Evolutionary conservation across 148 eudicot species (phyloP).

Genomic region (Heliosperma pusillum): DNA sequence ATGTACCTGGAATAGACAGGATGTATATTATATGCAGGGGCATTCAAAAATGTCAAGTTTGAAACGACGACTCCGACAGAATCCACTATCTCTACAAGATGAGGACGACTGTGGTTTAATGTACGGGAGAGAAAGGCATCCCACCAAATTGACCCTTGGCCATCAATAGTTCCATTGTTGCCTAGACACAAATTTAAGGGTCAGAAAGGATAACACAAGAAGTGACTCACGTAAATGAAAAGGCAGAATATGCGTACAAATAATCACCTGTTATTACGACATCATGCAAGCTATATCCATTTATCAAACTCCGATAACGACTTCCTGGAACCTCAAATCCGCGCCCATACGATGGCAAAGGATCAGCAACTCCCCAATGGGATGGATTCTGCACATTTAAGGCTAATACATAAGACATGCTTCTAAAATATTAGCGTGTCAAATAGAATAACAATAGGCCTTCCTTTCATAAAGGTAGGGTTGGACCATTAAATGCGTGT

Average conservation of each 20-base stretch:
- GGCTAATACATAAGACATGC: background rate
- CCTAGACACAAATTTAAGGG: slow-evolving; percentile 23
- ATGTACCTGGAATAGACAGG: slow-evolving; percentile 53
- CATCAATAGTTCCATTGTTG: slow-evolving; percentile 56
- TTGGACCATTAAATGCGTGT: background rate
- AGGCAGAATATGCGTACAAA: background rate
- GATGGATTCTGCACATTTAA: slow-evolving; percentile 34
- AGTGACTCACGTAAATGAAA: background rate
- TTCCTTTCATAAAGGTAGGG: background rate
- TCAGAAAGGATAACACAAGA: background rate
- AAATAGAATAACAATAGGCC: background rate
- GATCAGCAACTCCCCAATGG: slow-evolving; percentile 42
- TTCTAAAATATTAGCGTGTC: background rate
- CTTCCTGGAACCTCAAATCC: slow-evolving; percentile 42
- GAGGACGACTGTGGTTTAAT: slow-evolving; percentile 50
- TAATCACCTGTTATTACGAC: slow-evolving; percentile 50
- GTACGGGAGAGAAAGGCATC: slow-evolving; percentile 35
- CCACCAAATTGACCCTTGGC: slow-evolving; percentile 63
- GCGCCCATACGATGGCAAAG: slow-evolving; percentile 61
- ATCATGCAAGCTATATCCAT: slow-evolving; percentile 44
- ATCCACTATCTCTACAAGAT: slow-evolving; percentile 47
- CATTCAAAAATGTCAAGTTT: slow-evolving; percentile 48
- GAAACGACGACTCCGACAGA: slow-evolving; percentile 46
- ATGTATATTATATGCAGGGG: slow-evolving; percentile 45
- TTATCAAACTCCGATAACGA: slow-evolving; percentile 47